Conservation (phyloP, 192 early-diverging fungal species). For the Oehlia diaphana region DNA sequence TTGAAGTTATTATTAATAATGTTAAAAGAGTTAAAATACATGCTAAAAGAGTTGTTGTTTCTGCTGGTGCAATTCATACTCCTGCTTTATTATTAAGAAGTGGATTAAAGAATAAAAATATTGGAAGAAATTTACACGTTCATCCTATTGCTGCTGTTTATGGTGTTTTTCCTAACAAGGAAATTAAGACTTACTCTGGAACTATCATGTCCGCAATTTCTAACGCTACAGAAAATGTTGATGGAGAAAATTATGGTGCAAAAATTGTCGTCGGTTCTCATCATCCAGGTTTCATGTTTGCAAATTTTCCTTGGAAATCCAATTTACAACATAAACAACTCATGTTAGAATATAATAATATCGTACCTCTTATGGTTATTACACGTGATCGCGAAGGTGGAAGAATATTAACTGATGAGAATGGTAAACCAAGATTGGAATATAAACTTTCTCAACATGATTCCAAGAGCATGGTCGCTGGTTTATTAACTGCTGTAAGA, state of each 20-base stretch:
- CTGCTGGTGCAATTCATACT: constrained; percentile 64
- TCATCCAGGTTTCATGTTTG: constrained; percentile 52
- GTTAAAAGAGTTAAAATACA: constrained; percentile 43
- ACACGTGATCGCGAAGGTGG: constrained; percentile 64
- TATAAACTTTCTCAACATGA: constrained; percentile 59
- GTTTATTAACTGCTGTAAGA: constrained; percentile 44
- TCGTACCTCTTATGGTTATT: constrained; percentile 53
- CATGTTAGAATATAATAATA: constrained; percentile 51
- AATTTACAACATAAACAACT: constrained; percentile 52
- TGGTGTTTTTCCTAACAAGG: constrained; percentile 62
- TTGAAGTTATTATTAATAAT: constrained; percentile 42
- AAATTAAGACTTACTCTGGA: constrained; percentile 50
- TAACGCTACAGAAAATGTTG: constrained; percentile 54
- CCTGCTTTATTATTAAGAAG: constrained; percentile 64
- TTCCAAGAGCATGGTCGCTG: constrained; percentile 42
- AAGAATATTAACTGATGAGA: constrained; percentile 42
- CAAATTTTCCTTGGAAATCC: constrained; percentile 49
- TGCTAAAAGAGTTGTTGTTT: constrained; percentile 57
- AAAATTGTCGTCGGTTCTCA: constrained; percentile 62
- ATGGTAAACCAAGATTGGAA: constrained; percentile 44
- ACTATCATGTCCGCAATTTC: constrained; percentile 71
- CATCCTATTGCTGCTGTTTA: constrained; percentile 64
- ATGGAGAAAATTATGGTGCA: constrained; percentile 65
- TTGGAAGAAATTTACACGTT: constrained; percentile 64
- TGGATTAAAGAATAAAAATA: constrained; percentile 68